Base-by-base conservation (phyloP, 345 rosid species). In the rapeseed (Brassica napus) region DNA sequence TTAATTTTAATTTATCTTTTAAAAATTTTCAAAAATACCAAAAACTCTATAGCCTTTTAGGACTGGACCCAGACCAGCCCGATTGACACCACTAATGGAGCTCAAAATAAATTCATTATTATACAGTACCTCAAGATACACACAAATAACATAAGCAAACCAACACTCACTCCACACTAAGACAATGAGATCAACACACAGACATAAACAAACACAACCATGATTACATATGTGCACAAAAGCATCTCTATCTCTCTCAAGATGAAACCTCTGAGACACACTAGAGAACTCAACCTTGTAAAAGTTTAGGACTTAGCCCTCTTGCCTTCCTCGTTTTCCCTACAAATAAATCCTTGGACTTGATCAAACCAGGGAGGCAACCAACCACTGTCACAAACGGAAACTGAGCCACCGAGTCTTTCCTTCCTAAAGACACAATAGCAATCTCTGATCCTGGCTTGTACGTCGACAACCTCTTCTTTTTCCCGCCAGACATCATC, bases 371-470 rank as follows among this genome's bases (percentile, higher is more conserved):
- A 12, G 98, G 97, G 44, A 93, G 15, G 60, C 85, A 59, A 34
- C 98, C 98, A 1, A 74, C 79, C 31, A 89, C 70, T 23, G 98
- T 91, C 4, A 80, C 76, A 74, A 81, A 87, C 6, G 97, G 91
- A 74, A 89, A 89, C 83, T 88, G 97, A 12, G 97, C 97, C 12
- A 94, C 87, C 0, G 88, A 92, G 0, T 88, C 89, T 76, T 77
- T 88, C 81, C 98, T 87, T 31, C 97, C 97, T 1, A 92, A 86
- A 1, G 93, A 94, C 35, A 91, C 93, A 58, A 91, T 73, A 8
- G 90, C 94, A 35, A 77, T 73, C 1, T 30, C 83, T 24, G 86
- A 24, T 35, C 86, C 84, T 0, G 94, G 84, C 83, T 82, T 83
- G 69, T 94, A 88, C 0, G 54, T 69, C 0, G 79, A 80, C 93